Percentiles rank a stretch among this genome's conserved stretches.
Conservation (phyloP, 2,329 filamentous ascomycete species). For the Chaetomium sp. region DNA sequence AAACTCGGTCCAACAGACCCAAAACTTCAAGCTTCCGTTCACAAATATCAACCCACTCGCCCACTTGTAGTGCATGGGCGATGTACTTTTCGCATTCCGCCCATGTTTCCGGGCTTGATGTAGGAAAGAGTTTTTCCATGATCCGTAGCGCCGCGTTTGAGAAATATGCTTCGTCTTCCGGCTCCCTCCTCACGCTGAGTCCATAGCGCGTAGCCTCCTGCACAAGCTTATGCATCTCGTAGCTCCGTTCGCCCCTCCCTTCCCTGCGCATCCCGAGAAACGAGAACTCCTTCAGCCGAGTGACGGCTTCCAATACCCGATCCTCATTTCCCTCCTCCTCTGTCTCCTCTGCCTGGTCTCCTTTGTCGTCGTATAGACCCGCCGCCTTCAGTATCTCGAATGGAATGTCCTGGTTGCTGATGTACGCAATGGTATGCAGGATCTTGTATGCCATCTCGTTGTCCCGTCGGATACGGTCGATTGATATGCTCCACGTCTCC, state of each 20-base stretch:
- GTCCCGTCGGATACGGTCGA: conserved; percentile 38
- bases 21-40: conserved; percentile 22
- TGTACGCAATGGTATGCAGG: conserved; percentile 39
- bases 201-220: conserved; percentile 37
- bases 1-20: conserved; percentile 28
- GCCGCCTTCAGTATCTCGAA: conserved; percentile 33
- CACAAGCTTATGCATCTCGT: conserved; percentile 41
- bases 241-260: conserved; percentile 12
- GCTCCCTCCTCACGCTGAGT: conserved; percentile 13
- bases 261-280: conserved; percentile 35
- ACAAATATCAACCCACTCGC: conserved; percentile 35
- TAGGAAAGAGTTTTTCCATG: conserved; percentile 33
- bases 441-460: conserved; percentile 38
- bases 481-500: conserved; percentile 41
- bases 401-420: conserved; percentile 41
- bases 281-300: conserved; percentile 41
- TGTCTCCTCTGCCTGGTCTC: background rate
- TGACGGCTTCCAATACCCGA: conserved; percentile 30
- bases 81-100: conserved; percentile 37
- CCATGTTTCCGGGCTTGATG: conserved; percentile 33
- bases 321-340: too few relatives aligned
- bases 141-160: conserved; percentile 33
- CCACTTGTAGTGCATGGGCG: conserved; percentile 36
- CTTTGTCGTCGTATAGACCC: too few relatives aligned
- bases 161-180: conserved; percentile 32